phyloP scores from a whole-genome alignment of 2,329 filamentous ascomycete species.

The Hypoxylon sp. region DNA sequence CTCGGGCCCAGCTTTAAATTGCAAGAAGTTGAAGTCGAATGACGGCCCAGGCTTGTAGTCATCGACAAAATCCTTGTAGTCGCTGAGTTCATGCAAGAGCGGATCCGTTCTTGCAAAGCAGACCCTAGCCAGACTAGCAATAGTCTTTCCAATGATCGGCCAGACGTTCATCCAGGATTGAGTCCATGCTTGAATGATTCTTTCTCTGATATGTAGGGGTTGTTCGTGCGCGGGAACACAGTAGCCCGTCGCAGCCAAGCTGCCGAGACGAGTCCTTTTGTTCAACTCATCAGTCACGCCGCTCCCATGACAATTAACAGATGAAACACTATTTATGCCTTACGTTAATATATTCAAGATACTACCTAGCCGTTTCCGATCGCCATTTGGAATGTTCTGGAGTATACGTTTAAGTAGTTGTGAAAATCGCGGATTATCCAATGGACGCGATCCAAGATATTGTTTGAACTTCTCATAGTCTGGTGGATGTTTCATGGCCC shows the following conservation, averaged over 20 bases:
- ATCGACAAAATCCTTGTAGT: constrained; percentile 67
- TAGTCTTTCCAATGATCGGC: constrained; percentile 66
- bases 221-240: constrained; percentile 72
- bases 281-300: constrained; percentile 31
- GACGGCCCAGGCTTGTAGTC: constrained; percentile 64
- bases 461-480: constrained; percentile 60
- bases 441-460: constrained; percentile 66
- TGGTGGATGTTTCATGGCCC: constrained; percentile 55
- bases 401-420: constrained; percentile 61
- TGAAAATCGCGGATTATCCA: constrained; percentile 66
- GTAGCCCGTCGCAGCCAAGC: constrained; percentile 76
- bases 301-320: not conserved
- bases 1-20: constrained; percentile 60
- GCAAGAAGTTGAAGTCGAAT: constrained; percentile 71
- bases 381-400: constrained; percentile 50
- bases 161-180: constrained; percentile 67
- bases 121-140: constrained; percentile 67
- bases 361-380: constrained; percentile 55
- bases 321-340: constrained; percentile 45
- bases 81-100: constrained; percentile 66
- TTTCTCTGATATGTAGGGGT: constrained; percentile 69
- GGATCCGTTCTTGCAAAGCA: constrained; percentile 68
- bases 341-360: constrained; percentile 60
- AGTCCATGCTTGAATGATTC: constrained; percentile 73
- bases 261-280: constrained; percentile 73